Evolutionary conservation across 371 early-diverging fungal species (phyloP), one percentile per base, ranked within the genome.

Genomic region (Sporodiniella umbellata): DNA sequence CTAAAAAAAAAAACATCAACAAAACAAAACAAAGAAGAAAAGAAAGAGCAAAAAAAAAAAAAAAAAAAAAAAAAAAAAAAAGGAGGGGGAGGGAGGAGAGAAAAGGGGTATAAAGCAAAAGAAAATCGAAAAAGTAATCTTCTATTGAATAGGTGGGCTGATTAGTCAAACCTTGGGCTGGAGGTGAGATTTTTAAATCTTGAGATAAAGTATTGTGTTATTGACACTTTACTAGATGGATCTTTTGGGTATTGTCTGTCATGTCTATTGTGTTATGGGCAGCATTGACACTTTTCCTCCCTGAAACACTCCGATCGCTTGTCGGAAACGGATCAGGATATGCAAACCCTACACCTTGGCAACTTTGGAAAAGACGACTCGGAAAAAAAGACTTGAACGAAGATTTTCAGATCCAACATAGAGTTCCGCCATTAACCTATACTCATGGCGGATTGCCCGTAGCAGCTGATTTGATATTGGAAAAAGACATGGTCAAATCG

Each of bases 251-350:
- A 8, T 18, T 68, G 6, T 35, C 56, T 0, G 60, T 68, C 3
- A 11, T 65, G 22, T 47, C 30, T 0, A 25, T 59, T 26, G 42
- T 60, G 5, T 28, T 52, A 3, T 70, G 78, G 45, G 30, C 72
- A n/a, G 21, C 75, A 10, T 50, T 67, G 8, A 37, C 43, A 1
- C 52, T 70, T 33, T 52, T 61, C 48, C 28, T 73, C 0, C 70
- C 68, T 0, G 74, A 73, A 42, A 73, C 74, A 0, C 42, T 84
- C 21, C 70, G 81, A 15, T 59, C 76, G 0, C 55, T 82, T 3
- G 83, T 80, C 2, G 66, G 69, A 3, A 58, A 71, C 39, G 71
- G 75, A 2, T 68, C 69, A 15, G 63, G 68, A 0, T 64, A 68
- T 35, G 69, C 67, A 2, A 73, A 73, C 24, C 73, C 73, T 40